Conservation (phyloP, 2,329 filamentous ascomycete genomes). For the Alternaria brassicicola region DNA sequence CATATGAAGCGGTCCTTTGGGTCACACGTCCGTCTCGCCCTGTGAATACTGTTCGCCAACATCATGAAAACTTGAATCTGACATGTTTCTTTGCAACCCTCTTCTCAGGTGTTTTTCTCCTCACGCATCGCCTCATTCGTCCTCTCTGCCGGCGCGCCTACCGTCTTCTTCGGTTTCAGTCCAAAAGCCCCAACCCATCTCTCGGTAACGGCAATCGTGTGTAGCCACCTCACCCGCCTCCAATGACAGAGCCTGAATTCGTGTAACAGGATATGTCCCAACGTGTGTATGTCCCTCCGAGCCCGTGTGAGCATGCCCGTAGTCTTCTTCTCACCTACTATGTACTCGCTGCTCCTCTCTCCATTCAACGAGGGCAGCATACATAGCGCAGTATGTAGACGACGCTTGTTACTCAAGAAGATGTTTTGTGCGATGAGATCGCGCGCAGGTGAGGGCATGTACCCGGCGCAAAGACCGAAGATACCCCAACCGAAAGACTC, state of each 20-base stretch:
- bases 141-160: background rate
- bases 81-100: background rate
- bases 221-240: slow-evolving; percentile 24
- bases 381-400: slow-evolving; percentile 18
- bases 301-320: slow-evolving; percentile 10
- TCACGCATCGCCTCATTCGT: background rate
- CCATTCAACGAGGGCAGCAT: slow-evolving; percentile 14
- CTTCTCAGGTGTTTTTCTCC: background rate
- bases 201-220: slow-evolving; percentile 25
- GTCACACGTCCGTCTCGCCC: background rate
- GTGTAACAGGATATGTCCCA: slow-evolving; percentile 25
- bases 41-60: background rate
- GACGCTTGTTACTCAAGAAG: slow-evolving; percentile 17
- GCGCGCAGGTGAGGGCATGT: slow-evolving; percentile 8
- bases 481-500: slow-evolving; percentile 30
- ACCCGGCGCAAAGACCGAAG: slow-evolving; percentile 24
- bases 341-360: background rate
- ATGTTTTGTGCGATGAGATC: background rate
- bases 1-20: background rate
- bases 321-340: background rate
- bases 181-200: slow-evolving; percentile 19
- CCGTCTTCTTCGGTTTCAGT: background rate
- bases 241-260: slow-evolving; percentile 19
- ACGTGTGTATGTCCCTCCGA: slow-evolving; percentile 24
- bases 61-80: background rate